Evolutionary conservation across 805 yeast species (phyloP).

Genomic region (Saccharomycopsis javanensis): DNA sequence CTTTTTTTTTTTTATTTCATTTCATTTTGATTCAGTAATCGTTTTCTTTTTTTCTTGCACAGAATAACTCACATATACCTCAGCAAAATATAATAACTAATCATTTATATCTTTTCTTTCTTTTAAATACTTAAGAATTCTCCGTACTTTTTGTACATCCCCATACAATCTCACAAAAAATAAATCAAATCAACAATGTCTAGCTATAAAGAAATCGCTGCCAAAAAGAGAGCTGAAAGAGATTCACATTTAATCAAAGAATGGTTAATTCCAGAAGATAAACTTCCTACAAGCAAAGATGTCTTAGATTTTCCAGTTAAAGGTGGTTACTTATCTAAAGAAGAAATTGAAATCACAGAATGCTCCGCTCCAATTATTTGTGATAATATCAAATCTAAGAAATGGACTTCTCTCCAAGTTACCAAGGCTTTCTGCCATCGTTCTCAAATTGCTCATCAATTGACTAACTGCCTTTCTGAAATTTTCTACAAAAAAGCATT

Average conservation of each 20-base stretch:
- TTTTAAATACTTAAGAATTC: neutral
- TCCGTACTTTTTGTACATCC: neutral
- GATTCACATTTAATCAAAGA: slow-evolving; percentile 34
- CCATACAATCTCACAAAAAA: neutral
- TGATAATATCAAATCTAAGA: slow-evolving; percentile 26
- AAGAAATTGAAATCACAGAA: slow-evolving; percentile 34
- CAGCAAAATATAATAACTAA: neutral
- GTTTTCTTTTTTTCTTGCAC: neutral
- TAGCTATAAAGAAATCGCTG: slow-evolving; percentile 32
- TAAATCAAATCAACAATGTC: slow-evolving; percentile 6
- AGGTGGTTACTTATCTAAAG: slow-evolving; percentile 27
- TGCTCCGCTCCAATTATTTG: slow-evolving; percentile 26
- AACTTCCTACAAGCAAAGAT: slow-evolving; percentile 30
- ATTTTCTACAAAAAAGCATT: slow-evolving; percentile 51
- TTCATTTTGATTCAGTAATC: neutral
- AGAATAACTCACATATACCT: neutral
- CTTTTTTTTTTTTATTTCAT: neutral
- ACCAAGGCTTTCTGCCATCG: slow-evolving; percentile 50
- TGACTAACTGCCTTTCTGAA: slow-evolving; percentile 30
- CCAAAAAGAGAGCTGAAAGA: slow-evolving; percentile 32
- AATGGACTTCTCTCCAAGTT: slow-evolving; percentile 37
- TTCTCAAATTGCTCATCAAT: slow-evolving; percentile 50
- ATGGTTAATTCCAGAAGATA: slow-evolving; percentile 33
- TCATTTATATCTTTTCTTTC: too few relatives aligned
- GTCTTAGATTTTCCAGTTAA: slow-evolving; percentile 30